Base-by-base conservation (phyloP, 2,329 filamentous ascomycete species). In the Colletotrichum sp. region DNA sequence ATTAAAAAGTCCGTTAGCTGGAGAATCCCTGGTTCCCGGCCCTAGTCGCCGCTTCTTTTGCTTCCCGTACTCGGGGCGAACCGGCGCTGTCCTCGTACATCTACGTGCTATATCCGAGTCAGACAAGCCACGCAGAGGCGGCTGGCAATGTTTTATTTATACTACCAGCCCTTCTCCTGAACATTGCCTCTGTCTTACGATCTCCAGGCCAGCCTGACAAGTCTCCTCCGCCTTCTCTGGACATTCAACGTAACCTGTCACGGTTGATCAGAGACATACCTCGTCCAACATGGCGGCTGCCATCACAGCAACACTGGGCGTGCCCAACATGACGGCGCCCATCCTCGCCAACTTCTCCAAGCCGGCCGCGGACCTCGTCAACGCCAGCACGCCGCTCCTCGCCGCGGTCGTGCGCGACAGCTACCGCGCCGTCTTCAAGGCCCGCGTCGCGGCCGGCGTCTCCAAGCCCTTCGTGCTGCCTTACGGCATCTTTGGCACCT, bases 391-490 rank as follows among this genome's bases (percentile, higher is more conserved):
- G 22, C 70, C 71, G n/a, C 22, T 72, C 72, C 78, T 80, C 30
- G 74, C 71, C 18, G 61, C 74, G 5, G 70, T 74, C 22, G 74
- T 84, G 4, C 77, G 81, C 32, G 75, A 78, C 9, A 75, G 76
- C 60, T 87, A 88, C 78, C 84, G 83, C 58, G 76, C 78, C 10
- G 61, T 78, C 16, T 89, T 89, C 79, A 77, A 79, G 60, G 78
- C 79, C 4, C 82, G 81, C 58, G 77, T 85, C 39, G 81, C 83
- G 66, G 82, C 86, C 6, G 88, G 88, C 60, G 80, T 78, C 8
- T 80, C 85, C 36, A 83, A 83, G 56, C 90, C 89, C 3, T 84
- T 92, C 22, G 79, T 93, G 22, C 52, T 93, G 9, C 91, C 91
- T 0, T 88, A 89, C 73, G 84, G 86, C 71, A 74, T 92, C 8